phyloP scores from a whole-genome alignment of 306 rosid species.

The Vigna trinervia region DNA sequence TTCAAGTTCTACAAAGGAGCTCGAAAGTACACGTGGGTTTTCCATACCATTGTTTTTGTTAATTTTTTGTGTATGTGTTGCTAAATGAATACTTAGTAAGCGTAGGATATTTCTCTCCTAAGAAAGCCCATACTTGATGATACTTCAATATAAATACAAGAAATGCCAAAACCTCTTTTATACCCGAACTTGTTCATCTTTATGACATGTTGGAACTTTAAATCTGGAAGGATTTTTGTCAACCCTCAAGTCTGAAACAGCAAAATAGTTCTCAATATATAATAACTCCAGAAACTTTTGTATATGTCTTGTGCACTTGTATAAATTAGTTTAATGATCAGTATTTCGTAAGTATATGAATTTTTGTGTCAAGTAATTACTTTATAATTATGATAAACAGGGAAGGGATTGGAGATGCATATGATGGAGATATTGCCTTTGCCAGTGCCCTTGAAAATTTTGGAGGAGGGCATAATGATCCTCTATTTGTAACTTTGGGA shows the following conservation, averaged over 20 bases:
- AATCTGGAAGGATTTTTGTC: background rate
- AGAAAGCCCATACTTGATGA: background rate
- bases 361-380: conserved; percentile 2
- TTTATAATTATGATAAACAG: conserved; percentile 45
- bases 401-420: conserved; percentile 93
- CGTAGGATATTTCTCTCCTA: conserved; percentile 4
- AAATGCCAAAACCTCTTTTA: background rate
- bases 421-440: conserved; percentile 87
- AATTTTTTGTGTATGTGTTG: background rate
- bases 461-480: conserved; percentile 96
- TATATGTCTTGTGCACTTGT: background rate
- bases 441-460: conserved; percentile 86
- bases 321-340: background rate
- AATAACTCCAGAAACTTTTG: background rate
- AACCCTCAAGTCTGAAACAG: background rate
- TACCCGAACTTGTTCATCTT: no score
- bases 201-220: conserved; percentile 1
- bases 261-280: background rate
- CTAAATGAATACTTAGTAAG: background rate
- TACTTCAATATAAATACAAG: background rate
- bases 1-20: conserved; percentile 90
- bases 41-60: conserved; percentile 15
- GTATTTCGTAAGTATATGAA: background rate
- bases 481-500: conserved; percentile 92
- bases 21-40: conserved; percentile 90